phyloP scores from a whole-genome alignment of 2,329 filamentous ascomycete species.

The Paraphaeosphaeria minitans region DNA sequence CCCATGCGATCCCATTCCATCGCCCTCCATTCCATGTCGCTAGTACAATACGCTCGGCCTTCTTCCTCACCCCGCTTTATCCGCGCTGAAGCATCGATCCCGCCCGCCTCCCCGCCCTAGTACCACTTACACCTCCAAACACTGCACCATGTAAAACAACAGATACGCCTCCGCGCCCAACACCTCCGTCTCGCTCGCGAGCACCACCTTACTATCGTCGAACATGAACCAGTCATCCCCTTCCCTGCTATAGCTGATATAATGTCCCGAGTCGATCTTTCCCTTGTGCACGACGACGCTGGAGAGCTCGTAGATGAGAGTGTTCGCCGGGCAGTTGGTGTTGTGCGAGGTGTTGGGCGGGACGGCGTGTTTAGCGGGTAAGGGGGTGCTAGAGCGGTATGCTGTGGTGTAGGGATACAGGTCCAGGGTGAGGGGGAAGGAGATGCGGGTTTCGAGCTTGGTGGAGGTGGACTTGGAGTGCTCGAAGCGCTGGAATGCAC shows the following conservation, averaged over 20 bases:
- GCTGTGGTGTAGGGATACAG: conserved; percentile 87
- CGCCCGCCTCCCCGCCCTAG: not conserved
- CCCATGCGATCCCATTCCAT: not conserved
- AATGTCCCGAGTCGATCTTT: conserved; percentile 90
- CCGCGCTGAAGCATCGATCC: too few species aligned
- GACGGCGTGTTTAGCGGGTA: conserved; percentile 45
- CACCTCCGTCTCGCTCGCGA: conserved; percentile 83
- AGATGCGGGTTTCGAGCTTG: conserved; percentile 86
- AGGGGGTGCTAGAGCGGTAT: conserved; percentile 42
- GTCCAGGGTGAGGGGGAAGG: conserved; percentile 85
- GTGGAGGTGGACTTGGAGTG: conserved; percentile 75
- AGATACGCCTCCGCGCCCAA: conserved; percentile 86
- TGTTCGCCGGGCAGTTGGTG: conserved; percentile 49
- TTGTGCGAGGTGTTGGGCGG: conserved; percentile 36
- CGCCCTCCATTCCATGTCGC: not conserved
- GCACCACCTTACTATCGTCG: conserved; percentile 90
- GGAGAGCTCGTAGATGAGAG: conserved; percentile 81
- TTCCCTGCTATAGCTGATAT: conserved; percentile 85
- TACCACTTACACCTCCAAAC: conserved; percentile 32
- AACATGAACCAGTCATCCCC: conserved; percentile 92
- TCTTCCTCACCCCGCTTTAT: too few species aligned
- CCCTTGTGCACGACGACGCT: conserved; percentile 93
- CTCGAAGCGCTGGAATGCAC: conserved; percentile 67
- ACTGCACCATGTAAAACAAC: conserved; percentile 71
- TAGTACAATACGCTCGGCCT: not conserved